These are phyloP conservation scores for Nicotiana undulata DNA, from an alignment of 257 asterid genomes.

Conservation along the genomic window DNA sequence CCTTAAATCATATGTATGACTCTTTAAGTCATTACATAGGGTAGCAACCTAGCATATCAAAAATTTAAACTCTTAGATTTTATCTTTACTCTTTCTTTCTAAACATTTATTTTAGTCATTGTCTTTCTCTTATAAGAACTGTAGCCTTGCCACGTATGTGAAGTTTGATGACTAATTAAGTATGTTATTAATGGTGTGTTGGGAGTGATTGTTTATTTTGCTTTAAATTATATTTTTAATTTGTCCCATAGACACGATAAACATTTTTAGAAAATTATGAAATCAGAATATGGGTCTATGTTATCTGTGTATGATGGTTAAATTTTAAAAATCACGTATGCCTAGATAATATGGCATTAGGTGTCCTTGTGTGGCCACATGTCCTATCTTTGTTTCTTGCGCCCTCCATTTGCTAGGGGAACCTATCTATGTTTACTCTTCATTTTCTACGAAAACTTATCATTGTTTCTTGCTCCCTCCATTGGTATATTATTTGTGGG, in stretches of 20 bases:
- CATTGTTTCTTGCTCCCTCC: no score
- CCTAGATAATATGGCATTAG: neutral
- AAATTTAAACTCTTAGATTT: no score
- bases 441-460: no score
- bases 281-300: neutral
- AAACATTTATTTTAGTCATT: conserved; percentile 8
- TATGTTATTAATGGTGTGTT: neutral
- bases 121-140: neutral
- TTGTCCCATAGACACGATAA: neutral
- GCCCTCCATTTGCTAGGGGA: neutral
- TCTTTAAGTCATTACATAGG: no score
- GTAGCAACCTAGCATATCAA: no score
- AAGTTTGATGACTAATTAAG: conserved; percentile 38
- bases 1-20: no score
- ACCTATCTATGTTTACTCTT: no score
- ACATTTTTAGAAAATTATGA: neutral
- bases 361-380: neutral
- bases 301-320: neutral
- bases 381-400: neutral
- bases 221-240: neutral
- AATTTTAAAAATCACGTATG: neutral
- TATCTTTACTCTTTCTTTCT: no score
- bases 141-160: neutral
- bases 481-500: no score
- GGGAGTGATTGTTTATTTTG: neutral